Evolutionary conservation across 352 stramenopile species (phyloP).

Genomic region (Blastocystis sp.): DNA sequence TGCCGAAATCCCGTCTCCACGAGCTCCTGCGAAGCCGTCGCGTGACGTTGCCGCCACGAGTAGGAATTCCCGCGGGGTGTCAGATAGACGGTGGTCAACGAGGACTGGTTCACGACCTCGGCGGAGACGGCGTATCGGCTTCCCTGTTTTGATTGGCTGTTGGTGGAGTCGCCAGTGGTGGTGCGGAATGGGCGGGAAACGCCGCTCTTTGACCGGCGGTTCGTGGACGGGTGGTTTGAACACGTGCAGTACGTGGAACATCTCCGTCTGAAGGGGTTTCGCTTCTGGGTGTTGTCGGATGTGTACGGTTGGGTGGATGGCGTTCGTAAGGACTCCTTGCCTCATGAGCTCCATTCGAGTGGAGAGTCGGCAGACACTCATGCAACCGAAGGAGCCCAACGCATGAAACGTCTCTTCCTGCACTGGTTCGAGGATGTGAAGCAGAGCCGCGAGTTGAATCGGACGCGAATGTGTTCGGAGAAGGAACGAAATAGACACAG

Average conservation of each 20-base stretch:
- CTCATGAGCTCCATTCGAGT: neutral
- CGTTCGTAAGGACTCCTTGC: neutral
- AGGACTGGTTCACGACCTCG: too few species aligned
- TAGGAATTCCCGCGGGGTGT: too few species aligned
- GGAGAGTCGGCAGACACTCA: neutral
- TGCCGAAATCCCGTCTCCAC: too few species aligned
- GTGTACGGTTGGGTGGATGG: neutral
- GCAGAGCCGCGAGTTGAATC: neutral
- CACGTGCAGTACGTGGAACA: conserved; percentile 14
- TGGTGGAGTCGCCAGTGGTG: conserved; percentile 2
- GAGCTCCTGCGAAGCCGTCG: too few species aligned
- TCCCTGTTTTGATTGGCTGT: conserved; percentile 26
- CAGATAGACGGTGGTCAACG: too few species aligned
- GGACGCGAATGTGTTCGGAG: neutral
- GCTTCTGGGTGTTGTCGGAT: neutral
- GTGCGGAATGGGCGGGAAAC: neutral
- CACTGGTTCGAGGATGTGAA: conserved; percentile 31
- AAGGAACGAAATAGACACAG: neutral
- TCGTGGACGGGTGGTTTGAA: neutral
- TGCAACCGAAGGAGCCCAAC: neutral
- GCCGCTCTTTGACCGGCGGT: neutral
- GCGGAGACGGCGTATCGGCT: too few species aligned
- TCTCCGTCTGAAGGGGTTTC: neutral
- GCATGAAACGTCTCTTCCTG: neutral
- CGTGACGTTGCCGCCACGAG: too few species aligned